These are phyloP conservation scores for Salvia splendens DNA, from an alignment of 257 asterid genomes.

Conservation along the genomic window DNA sequence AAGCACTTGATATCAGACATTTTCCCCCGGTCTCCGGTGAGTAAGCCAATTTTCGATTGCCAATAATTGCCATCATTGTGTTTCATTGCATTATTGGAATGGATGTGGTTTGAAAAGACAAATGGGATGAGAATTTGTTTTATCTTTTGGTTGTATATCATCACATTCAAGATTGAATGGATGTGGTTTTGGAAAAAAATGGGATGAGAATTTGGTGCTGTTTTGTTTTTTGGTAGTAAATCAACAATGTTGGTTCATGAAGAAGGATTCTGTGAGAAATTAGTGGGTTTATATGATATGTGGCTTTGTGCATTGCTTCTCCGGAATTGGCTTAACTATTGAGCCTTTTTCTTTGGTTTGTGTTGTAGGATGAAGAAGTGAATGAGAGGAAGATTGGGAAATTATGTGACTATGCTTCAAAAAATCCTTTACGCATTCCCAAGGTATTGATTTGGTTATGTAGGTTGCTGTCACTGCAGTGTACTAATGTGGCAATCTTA, in stretches of 20 bases:
- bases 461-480: slow-evolving; percentile 18
- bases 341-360: slow-evolving; percentile 26
- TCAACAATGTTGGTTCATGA: background rate
- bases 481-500: background rate
- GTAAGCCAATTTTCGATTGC: slow-evolving; percentile 17
- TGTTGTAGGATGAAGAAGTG: slow-evolving; percentile 79
- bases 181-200: no score
- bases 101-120: background rate
- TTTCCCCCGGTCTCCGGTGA: slow-evolving; percentile 81
- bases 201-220: no score
- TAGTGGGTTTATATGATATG: background rate
- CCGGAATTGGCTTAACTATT: slow-evolving; percentile 13
- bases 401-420: slow-evolving; percentile 89
- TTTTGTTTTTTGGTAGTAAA: no score
- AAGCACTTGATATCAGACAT: slow-evolving; percentile 94
- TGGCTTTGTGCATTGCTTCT: slow-evolving; percentile 16
- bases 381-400: slow-evolving; percentile 92
- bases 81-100: background rate
- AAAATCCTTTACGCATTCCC: slow-evolving; percentile 96
- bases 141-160: no score
- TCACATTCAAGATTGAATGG: no score
- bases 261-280: slow-evolving; percentile 5
- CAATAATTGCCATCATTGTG: background rate
- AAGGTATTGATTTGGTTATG: slow-evolving; percentile 51
- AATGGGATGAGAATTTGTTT: background rate